Percentiles rank a stretch among this genome's conserved stretches.
phyloP scores from a whole-genome alignment of 176 grass and related monocot genomes.

The bread wheat (Triticum aestivum) region IWGSC_CS_RefSeq_v2.1 NC_057798.1:707635887-707636386 shows the following conservation, averaged over 20 bases:
- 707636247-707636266: neutral
- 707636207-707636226: neutral
- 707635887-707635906: neutral
- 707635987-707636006: conserved; percentile 76
- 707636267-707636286: neutral
- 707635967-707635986: conserved; percentile 57
- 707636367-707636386: conserved; percentile 64
- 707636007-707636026: conserved; percentile 95
- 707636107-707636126: neutral
- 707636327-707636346: conserved; percentile 34
- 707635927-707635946: conserved; percentile 72
- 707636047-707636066: too few species aligned
- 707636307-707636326: neutral
- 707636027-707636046: conserved; percentile 78
- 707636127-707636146: neutral
- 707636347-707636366: conserved; percentile 91
- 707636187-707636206: neutral
- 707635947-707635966: conserved; percentile 75
- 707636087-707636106: conserved; percentile 9
- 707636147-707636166: too few species aligned
- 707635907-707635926: conserved; percentile 17
- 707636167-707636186: neutral
- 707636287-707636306: too few species aligned
- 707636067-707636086: neutral
- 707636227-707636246: neutral